Evolutionary conservation across 768 basidiomycete genomes (phyloP).

Genomic region (Leucosporidium creatinivorum): DNA sequence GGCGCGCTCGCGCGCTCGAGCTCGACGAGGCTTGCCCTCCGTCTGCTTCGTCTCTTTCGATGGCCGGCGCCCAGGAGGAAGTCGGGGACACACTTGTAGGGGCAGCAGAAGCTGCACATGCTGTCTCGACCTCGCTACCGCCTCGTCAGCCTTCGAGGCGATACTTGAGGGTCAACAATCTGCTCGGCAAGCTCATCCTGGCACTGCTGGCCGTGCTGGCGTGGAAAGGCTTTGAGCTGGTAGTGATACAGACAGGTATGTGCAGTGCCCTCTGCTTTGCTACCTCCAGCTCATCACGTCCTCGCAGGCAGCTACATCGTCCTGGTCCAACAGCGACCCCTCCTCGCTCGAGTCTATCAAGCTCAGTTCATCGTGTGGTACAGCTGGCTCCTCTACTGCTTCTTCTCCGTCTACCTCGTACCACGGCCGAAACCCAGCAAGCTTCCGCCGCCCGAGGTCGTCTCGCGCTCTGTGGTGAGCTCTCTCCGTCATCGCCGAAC

Average conservation of each 20-base stretch:
- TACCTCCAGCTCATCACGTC: too few species aligned
- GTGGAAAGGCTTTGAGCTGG: constrained; percentile 6
- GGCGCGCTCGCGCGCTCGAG: background rate
- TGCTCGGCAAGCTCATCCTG: constrained; percentile 24
- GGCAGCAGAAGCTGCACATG: background rate
- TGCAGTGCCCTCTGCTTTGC: background rate
- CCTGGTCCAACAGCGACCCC: background rate
- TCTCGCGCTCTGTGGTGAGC: constrained; percentile 7
- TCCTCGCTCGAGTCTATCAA: background rate
- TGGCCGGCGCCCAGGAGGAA: background rate
- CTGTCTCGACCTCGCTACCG: background rate
- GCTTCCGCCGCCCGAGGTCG: background rate
- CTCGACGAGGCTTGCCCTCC: background rate
- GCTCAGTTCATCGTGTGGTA: constrained; percentile 9
- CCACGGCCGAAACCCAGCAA: background rate
- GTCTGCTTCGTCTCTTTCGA: background rate
- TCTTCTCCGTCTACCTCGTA: constrained; percentile 12
- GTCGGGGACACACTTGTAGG: background rate
- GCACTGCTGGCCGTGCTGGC: constrained; percentile 5
- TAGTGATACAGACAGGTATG: constrained; percentile 9
- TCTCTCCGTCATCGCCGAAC: too few species aligned
- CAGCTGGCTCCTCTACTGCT: background rate
- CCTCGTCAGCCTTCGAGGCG: background rate
- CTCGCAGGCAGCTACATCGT: constrained; percentile 8
- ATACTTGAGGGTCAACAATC: constrained; percentile 6